Base-by-base conservation (phyloP, 371 early-diverging fungal genomes). In the Apophysomyces trapeziformis region DNA sequence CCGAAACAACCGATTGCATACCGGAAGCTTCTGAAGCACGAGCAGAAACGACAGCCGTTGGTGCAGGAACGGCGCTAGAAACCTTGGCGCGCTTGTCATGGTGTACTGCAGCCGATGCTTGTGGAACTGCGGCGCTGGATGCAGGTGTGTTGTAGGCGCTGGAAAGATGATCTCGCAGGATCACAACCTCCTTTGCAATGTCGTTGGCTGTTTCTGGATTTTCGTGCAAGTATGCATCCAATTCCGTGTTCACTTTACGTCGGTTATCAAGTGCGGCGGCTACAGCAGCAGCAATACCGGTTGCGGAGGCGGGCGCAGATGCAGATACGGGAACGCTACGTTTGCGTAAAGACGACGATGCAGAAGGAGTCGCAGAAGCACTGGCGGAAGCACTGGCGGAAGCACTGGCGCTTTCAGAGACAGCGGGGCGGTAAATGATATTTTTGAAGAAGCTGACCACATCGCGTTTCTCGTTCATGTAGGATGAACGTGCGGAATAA, bases 381-480 rank as follows among this genome's bases (percentile, higher is more conserved):
- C 3, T 8, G 4, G 13, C 8, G 5, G 41, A 7, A 12, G 41
- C 41, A 12, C 41, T 41, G 41, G 41, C 41, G 41, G 11, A 11
- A 13, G 41, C 41, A 13, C 41, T 41, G 41, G 41, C 41, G 41
- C 41, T 41, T 8, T 11, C 54, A 26, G 54, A 16, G 21, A 21
- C 54, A 21, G 54, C 54, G 21, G 21, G 54, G 8, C 54, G 18
- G 54, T 50, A 18, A 16, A 50, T 9, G 18, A 50, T 50, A 9
- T 50, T 50, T 21, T 50, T 50, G 54, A 50, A 50, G 11, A 18
- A 50, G 54, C 9, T 26, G 21, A 50, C 18, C 18, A 50, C 21
- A n/a, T 50, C 54, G 32, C 54, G 54, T 11, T 50, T 50, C 21
- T 50, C 54, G 54, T 50, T 50, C 18, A 50, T n/a, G 21, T 50